Evolutionary conservation across 257 asterid genomes (phyloP).

Genomic region (Galeopsis tetrahit): DNA sequence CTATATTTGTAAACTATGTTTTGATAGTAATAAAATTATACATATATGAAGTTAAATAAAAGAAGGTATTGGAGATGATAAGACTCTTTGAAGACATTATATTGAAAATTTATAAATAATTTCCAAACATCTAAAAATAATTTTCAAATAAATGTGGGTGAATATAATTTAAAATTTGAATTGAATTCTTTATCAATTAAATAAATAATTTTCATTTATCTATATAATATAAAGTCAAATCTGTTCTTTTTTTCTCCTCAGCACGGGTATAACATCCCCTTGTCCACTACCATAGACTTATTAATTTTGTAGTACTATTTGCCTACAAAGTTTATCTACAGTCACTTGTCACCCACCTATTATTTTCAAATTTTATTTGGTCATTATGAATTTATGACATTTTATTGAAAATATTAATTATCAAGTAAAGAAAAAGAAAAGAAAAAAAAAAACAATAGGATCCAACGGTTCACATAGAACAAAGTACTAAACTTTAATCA

Average conservation of each 20-base stretch:
- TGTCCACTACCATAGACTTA: neutral
- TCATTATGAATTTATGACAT: neutral
- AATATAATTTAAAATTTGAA: neutral
- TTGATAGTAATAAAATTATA: neutral
- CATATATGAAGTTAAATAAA: no score
- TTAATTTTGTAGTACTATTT: slow-evolving; percentile 17
- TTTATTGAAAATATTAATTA: neutral
- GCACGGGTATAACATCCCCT: slow-evolving; percentile 24
- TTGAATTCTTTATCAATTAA: neutral
- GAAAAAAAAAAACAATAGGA: no score
- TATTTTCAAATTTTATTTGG: neutral
- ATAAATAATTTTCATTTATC: neutral
- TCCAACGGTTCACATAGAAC: slow-evolving; percentile 9
- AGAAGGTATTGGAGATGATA: no score
- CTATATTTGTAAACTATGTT: neutral
- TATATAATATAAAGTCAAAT: neutral
- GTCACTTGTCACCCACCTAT: slow-evolving; percentile 31
- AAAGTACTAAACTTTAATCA: neutral
- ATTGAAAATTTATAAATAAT: no score
- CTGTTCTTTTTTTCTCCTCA: neutral
- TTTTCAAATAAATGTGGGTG: no score
- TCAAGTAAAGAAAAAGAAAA: no score
- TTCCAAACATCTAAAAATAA: no score
- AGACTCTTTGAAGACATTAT: no score
- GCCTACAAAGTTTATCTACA: slow-evolving; percentile 1